phyloP scores from a whole-genome alignment of 2,329 filamentous ascomycete genomes.

The Botryotinia convoluta region DNA sequence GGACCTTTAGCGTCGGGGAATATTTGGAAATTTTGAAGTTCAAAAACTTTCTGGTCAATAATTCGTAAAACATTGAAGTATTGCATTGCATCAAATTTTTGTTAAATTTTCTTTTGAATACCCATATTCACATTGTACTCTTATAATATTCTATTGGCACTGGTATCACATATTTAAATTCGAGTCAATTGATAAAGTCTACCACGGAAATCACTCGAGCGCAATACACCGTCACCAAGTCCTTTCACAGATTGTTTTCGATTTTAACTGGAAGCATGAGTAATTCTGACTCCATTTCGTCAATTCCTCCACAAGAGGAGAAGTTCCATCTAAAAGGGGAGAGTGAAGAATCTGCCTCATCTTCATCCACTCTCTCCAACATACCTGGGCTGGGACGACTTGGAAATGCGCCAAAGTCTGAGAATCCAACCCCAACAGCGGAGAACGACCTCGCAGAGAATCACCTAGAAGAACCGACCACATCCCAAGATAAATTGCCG shows the following conservation, averaged over 20 bases:
- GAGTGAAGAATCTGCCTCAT: background rate
- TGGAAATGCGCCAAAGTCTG: slow-evolving; percentile 17
- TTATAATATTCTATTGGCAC: background rate
- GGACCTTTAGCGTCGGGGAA: slow-evolving; percentile 1
- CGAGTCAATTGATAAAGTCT: background rate
- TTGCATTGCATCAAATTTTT: background rate
- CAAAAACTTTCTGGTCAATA: slow-evolving; percentile 10
- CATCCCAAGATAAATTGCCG: background rate
- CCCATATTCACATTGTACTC: background rate
- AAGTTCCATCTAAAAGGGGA: background rate
- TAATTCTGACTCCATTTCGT: background rate
- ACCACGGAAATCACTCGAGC: background rate
- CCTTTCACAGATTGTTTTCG: background rate
- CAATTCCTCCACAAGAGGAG: background rate
- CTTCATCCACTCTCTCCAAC: slow-evolving; percentile 1
- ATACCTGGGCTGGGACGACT: slow-evolving; percentile 22
- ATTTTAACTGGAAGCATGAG: slow-evolving; percentile 12
- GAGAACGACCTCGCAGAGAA: background rate
- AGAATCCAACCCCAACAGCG: slow-evolving; percentile 1
- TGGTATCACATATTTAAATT: background rate
- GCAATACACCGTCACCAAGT: background rate
- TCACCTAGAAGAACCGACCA: background rate
- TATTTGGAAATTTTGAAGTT: slow-evolving; percentile 13
- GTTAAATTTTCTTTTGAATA: background rate
- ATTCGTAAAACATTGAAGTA: background rate